These are phyloP conservation scores for Tolypocladium album DNA, from an alignment of 2,329 filamentous ascomycete genomes.

Conservation along the genomic window DNA sequence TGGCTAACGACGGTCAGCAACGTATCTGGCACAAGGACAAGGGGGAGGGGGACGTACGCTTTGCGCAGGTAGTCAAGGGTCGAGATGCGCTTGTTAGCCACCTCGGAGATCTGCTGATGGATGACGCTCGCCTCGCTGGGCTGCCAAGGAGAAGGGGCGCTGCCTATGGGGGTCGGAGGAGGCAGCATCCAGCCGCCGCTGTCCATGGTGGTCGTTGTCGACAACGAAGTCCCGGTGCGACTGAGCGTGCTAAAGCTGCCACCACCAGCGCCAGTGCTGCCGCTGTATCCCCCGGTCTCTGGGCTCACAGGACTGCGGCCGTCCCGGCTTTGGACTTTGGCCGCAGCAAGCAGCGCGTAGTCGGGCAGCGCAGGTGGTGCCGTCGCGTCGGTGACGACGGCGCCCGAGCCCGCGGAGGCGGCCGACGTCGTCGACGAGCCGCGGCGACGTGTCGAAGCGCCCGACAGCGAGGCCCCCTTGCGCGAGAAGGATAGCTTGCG, in stretches of 20 bases:
- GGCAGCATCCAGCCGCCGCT: slow-evolving; percentile 6
- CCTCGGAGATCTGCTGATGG: slow-evolving; percentile 64
- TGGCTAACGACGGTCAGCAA: slow-evolving; percentile 45
- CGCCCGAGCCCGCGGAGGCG: slow-evolving; percentile 24
- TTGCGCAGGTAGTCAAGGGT: slow-evolving; percentile 89
- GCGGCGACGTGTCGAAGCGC: slow-evolving; percentile 28
- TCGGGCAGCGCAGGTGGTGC: slow-evolving; percentile 43
- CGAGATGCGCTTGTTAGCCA: slow-evolving; percentile 84
- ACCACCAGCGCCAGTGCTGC: slow-evolving; percentile 1
- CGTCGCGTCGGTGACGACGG: slow-evolving; percentile 32
- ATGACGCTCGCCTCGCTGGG: slow-evolving; percentile 37
- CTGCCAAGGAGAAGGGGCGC: slow-evolving; percentile 16
- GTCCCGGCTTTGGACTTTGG: slow-evolving; percentile 25
- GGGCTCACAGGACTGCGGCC: slow-evolving; percentile 9
- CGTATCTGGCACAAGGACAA: neutral
- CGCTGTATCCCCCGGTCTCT: slow-evolving; percentile 1
- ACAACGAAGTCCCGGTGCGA: slow-evolving; percentile 2
- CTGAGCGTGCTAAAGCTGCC: slow-evolving; percentile 2
- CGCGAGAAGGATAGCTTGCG: slow-evolving; percentile 43
- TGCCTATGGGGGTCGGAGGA: slow-evolving; percentile 8
- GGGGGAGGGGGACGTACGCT: slow-evolving; percentile 49
- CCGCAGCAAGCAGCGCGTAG: slow-evolving; percentile 38
- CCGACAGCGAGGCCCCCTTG: slow-evolving; percentile 38
- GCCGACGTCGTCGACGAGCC: slow-evolving; percentile 21
- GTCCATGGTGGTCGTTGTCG: neutral